Percentiles rank a stretch among this genome's conserved stretches.
Evolutionary conservation across 129 eudicot genomes (phyloP).

Genomic region (Artemisia argyi): DNA sequence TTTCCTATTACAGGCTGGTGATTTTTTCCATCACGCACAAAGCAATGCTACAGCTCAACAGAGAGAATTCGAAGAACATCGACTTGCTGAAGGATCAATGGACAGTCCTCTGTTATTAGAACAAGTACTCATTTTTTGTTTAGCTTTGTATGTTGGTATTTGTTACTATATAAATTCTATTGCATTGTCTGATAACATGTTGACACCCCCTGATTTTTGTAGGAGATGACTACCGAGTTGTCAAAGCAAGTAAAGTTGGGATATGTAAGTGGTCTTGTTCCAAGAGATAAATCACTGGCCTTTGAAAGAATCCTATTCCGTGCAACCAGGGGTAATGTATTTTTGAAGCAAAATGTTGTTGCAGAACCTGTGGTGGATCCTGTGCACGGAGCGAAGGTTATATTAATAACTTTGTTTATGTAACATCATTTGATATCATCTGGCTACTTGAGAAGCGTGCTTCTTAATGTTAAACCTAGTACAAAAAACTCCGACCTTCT

Average conservation of each 20-base stretch:
- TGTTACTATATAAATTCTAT: constrained; percentile 3
- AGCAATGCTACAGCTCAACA: constrained; percentile 56
- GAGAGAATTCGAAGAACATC: constrained; percentile 45
- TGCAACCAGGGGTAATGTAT: too few relatives aligned
- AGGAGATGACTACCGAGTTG: constrained; percentile 67
- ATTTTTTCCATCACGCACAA: constrained; percentile 65
- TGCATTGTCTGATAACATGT: constrained; percentile 17
- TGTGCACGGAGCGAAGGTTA: constrained; percentile 74
- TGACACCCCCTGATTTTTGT: constrained; percentile 14
- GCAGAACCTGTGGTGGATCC: constrained; percentile 62
- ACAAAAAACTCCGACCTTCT: not conserved
- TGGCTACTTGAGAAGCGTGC: not conserved
- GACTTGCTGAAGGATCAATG: constrained; percentile 57
- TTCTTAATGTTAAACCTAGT: not conserved
- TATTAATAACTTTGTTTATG: not conserved
- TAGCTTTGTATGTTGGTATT: not conserved
- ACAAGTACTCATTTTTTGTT: constrained; percentile 46
- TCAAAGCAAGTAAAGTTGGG: constrained; percentile 79
- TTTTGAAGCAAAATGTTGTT: too few relatives aligned
- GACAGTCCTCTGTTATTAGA: constrained; percentile 82
- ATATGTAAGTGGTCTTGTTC: constrained; percentile 72
- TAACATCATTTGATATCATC: constrained; percentile 8
- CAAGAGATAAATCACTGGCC: constrained; percentile 16
- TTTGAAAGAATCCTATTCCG: too few relatives aligned
- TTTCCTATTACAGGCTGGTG: constrained; percentile 59